Conservation (phyloP, 2,329 filamentous ascomycete genomes). For the Alternaria atra region DNA sequence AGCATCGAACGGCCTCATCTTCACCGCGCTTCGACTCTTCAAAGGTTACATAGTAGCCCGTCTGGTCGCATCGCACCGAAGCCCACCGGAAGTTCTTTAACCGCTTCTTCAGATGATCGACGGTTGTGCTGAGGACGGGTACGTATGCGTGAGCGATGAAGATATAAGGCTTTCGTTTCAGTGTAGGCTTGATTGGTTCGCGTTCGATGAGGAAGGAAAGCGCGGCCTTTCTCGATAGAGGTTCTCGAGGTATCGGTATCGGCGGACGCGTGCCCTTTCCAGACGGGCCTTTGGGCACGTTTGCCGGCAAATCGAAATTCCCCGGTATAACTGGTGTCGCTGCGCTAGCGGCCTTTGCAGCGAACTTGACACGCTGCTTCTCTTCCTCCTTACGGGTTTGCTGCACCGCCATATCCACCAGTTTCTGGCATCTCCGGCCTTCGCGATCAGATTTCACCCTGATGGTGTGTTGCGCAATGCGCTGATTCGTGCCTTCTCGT, state of each 20-base stretch:
- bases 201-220: constrained; percentile 66
- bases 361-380: constrained; percentile 50
- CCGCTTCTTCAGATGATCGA: constrained; percentile 89
- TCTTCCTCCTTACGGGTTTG: constrained; percentile 71
- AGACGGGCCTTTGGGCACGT: constrained; percentile 86
- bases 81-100: constrained; percentile 84
- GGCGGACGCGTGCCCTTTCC: constrained; percentile 56
- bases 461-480: constrained; percentile 79
- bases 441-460: constrained; percentile 90
- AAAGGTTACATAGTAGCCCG: constrained; percentile 93
- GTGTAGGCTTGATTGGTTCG: constrained; percentile 71
- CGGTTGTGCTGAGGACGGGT: constrained; percentile 83
- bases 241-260: constrained; percentile 49
- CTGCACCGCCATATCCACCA: constrained; percentile 78
- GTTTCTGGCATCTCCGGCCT: constrained; percentile 79
- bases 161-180: constrained; percentile 85
- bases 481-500: constrained; percentile 77
- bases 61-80: constrained; percentile 82
- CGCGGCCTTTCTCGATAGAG: constrained; percentile 56
- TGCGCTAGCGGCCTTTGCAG: constrained; percentile 34
- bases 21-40: constrained; percentile 79
- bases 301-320: constrained; percentile 72
- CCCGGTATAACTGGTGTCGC: constrained; percentile 34
- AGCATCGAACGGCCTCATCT: constrained; percentile 82
- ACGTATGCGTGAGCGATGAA: constrained; percentile 89